Percentiles rank a stretch among this genome's conserved stretches.
phyloP scores from a whole-genome alignment of 2,329 filamentous ascomycete genomes.

The Claviceps lovelessii region DNA sequence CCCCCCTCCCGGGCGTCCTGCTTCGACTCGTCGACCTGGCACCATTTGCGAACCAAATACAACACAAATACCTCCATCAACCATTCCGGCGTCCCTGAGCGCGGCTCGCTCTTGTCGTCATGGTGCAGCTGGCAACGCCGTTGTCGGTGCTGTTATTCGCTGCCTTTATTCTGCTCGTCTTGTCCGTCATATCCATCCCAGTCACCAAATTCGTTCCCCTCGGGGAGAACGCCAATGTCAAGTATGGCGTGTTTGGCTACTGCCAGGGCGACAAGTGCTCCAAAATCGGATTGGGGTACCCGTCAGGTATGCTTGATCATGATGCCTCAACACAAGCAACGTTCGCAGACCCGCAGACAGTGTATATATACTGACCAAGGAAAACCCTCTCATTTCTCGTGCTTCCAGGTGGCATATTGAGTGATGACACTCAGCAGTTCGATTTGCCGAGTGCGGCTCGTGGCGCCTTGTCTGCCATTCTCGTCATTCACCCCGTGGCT shows the following conservation, averaged over 20 bases:
- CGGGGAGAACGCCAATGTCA: constrained; percentile 58
- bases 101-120: constrained; percentile 29
- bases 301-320: constrained; percentile 40
- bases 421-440: constrained; percentile 30
- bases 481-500: constrained; percentile 86
- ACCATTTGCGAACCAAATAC: not conserved
- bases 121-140: constrained; percentile 86
- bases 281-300: constrained; percentile 59
- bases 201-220: constrained; percentile 76
- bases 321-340: not conserved
- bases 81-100: constrained; percentile 10
- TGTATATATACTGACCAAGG: not conserved
- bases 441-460: constrained; percentile 39
- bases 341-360: not conserved
- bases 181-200: constrained; percentile 83
- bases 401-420: constrained; percentile 1
- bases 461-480: constrained; percentile 63
- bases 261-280: constrained; percentile 57
- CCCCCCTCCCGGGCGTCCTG: not conserved
- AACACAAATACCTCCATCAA: not conserved
- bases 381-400: no score
- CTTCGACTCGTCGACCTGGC: not conserved
- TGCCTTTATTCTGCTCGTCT: constrained; percentile 71
- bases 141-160: constrained; percentile 71
- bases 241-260: constrained; percentile 87